These are phyloP conservation scores for Aspergillus saccharolyticus DNA, from an alignment of 495 filamentous ascomycete species.

Conservation along the genomic window DNA sequence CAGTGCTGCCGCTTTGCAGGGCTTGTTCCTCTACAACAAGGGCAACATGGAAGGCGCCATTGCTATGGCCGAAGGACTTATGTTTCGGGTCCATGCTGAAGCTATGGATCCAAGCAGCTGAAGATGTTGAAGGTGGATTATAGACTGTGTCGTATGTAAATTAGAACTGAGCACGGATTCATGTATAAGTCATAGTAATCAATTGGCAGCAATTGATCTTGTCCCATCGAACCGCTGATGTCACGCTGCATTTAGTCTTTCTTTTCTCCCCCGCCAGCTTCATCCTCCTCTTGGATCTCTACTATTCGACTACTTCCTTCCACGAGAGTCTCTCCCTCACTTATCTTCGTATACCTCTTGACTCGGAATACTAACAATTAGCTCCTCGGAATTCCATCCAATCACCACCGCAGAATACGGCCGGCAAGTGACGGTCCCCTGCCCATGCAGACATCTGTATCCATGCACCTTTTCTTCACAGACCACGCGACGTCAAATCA, in stretches of 20 bases:
- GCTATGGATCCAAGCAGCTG: conserved; percentile 18
- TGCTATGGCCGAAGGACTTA: conserved; percentile 64
- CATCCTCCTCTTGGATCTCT: neutral
- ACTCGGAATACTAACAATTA: too few relatives aligned
- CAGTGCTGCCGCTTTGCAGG: conserved; percentile 87
- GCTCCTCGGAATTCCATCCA: too few relatives aligned
- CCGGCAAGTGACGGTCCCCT: neutral
- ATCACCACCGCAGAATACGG: neutral
- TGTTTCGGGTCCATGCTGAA: conserved; percentile 30
- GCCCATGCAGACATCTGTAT: neutral
- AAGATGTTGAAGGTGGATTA: conserved; percentile 25
- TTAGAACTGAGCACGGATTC: conserved; percentile 4
- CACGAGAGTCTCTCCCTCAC: neutral
- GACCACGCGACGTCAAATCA: conserved; percentile 1
- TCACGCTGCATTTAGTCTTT: neutral
- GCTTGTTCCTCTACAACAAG: conserved; percentile 92
- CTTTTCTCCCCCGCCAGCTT: neutral
- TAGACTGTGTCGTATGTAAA: conserved; percentile 11
- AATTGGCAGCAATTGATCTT: too few relatives aligned
- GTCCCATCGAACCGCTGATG: neutral
- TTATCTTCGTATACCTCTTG: too few relatives aligned
- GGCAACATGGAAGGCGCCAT: conserved; percentile 83
- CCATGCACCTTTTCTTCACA: neutral
- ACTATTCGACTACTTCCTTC: neutral
- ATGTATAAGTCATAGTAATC: conserved; percentile 27